Evolutionary conservation across 345 rosid genomes (phyloP), one percentile per base, ranked within the genome.

Genomic region (Citrus cavaleriei): DNA sequence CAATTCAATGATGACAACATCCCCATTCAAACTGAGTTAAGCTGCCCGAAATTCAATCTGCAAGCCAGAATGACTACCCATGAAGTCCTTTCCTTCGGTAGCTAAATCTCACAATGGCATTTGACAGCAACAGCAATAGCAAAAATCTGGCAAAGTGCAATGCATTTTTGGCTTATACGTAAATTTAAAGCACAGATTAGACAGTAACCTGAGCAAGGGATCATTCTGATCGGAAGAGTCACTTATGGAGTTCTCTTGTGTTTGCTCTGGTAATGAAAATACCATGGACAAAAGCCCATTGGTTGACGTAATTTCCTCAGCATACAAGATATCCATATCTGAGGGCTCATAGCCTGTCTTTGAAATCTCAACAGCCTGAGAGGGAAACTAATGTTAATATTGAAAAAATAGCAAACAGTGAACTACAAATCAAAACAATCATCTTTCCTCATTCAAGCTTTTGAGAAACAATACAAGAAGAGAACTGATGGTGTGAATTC

Each of bases 331-430:
- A 84, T 96, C 99, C 88, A 86, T 84, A 27, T 96, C 92, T 32
- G 97, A 89, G 61, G 98, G 97, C 78, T 84, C 86, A 42, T 92
- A 96, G 74, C 86, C 91, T 77, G 88, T 58, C 84, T 82, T 92
- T 51, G 91, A 89, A 80, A 93, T 84, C 87, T 90, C 99, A 75
- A 82, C 88, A 82, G 95, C 94, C 99, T 95, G 88, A 70, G 22
- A 66, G 61, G 55, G 70, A 81, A 79, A 55, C 72, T 63, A 34
- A 32, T 40, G 37, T 79, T 61, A 76, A 62, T 68, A 30, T 34
- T 46, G 24, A 35, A 22, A 46, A 28, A 58, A 30, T 3, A 72
- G 51, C 24, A 74, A 72, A 70, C 28, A 58, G 1, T 34, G 19
- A 16, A 24, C 18, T 22, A 57, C 46, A 66, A 37, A 18, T 61